These are phyloP conservation scores for Diaporthe humulicola DNA, from an alignment of 2,329 filamentous ascomycete species.

Conservation along the genomic window DNA sequence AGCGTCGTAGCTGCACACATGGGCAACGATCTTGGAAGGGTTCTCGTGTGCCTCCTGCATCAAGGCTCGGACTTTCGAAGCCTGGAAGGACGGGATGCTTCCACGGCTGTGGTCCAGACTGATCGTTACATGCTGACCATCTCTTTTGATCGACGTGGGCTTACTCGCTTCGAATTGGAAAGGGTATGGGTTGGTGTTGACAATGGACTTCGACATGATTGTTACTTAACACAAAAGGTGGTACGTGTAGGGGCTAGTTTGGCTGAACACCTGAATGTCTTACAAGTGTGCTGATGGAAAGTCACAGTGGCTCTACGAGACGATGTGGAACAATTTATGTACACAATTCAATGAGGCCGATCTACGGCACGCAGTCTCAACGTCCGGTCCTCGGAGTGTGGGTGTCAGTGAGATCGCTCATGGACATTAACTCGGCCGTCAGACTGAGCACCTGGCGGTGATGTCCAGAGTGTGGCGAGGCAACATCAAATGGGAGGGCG, in stretches of 20 bases:
- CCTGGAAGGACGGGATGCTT: not conserved
- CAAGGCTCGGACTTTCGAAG: not conserved
- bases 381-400: not conserved
- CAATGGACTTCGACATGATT: conserved; percentile 4
- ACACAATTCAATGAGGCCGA: too few relatives aligned
- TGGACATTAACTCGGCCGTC: not conserved
- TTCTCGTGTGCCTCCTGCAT: not conserved
- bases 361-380: too few relatives aligned
- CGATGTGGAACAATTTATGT: not conserved
- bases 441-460: too few relatives aligned
- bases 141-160: not conserved
- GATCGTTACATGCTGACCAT: not conserved
- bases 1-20: conserved; percentile 3
- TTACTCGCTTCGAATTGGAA: conserved; percentile 1
- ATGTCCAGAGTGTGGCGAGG: not conserved
- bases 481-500: not conserved
- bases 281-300: not conserved
- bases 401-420: not conserved
- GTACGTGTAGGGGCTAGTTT: too few relatives aligned
- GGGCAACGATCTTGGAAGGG: conserved; percentile 3
- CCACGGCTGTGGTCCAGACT: not conserved
- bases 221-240: accelerated
- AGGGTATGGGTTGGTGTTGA: conserved; percentile 4
- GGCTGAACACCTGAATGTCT: not conserved
- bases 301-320: not conserved